Evolutionary conservation across 352 stramenopile species (phyloP), one percentile per base, ranked within the genome.

Genomic region (Elongisporangium prolatum): DNA sequence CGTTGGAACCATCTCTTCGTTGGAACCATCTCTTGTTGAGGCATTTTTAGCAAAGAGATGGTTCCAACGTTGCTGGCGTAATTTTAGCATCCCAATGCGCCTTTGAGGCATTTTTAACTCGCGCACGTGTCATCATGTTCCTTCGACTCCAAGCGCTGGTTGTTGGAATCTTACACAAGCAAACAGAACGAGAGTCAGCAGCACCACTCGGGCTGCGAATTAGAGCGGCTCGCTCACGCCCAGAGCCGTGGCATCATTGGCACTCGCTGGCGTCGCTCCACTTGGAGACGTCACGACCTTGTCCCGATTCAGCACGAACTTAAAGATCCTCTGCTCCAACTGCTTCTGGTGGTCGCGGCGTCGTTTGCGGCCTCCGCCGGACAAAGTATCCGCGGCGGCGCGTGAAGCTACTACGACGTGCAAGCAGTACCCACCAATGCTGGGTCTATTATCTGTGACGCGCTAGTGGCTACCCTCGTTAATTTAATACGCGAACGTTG

Each of bases 221-320:
- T 14, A 9, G 8, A 40, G 28, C 28, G 28, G 28, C 28, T 14
- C 14, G 28, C 9, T 40, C 28, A 40, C 28, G 28, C 28, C 28
- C 28, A 40, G 28, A 5, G 28, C 9, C 28, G 4, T 13, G 28
- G 28, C 28, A 13, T 13, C 28, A 9, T 9, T 40, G 28, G 28
- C 28, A 13, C 28, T 40, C 28, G 28, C 9, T 2, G 28, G 28
- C 28, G 28, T 40, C 5, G 28, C 28, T 40, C 28, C 28, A 40
- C 28, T 40, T 40, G 28, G 28, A 40, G 28, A 40, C 28, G 28
- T 40, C 28, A 40, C 28, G 28, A 9, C 28, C 28, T 40, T 40
- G 28, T 40, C 28, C 28, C 28, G 28, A 52, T 80, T 68, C 10
- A 63, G 69, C 28, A 83, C 62, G 25, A 84, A 86, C 61, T 88